phyloP scores from a whole-genome alignment of 805 yeast genomes.

The Schwanniomyces vanrijiae region DNA sequence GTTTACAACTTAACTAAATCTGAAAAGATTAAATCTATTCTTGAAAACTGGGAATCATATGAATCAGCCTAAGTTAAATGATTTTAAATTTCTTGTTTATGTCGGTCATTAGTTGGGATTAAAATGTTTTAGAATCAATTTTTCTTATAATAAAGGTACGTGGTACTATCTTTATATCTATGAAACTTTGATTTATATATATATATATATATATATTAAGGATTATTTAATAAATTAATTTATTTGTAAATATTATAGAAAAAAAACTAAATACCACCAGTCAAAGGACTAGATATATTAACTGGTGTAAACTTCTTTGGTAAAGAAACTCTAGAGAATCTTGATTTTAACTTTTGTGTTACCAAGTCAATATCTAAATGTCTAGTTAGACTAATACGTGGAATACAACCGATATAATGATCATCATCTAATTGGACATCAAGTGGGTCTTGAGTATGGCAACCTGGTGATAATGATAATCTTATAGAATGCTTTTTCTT shows the following conservation, averaged over 20 bases:
- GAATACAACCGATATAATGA: constrained; percentile 95
- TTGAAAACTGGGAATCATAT: constrained; percentile 95
- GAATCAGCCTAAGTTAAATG: constrained; percentile 41
- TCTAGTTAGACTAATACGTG: constrained; percentile 84
- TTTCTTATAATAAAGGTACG: not conserved
- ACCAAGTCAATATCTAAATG: constrained; percentile 92
- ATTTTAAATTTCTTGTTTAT: not conserved
- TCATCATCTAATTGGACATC: constrained; percentile 95
- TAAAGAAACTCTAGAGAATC: constrained; percentile 82
- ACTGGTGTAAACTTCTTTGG: constrained; percentile 93
- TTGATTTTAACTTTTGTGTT: constrained; percentile 71
- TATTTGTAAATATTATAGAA: not conserved
- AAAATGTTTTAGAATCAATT: not conserved
- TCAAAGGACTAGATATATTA: constrained; percentile 71
- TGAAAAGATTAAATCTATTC: constrained; percentile 82
- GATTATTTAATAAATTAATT: constrained; percentile 5
- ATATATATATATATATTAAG: constrained; percentile 1
- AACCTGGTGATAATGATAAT: constrained; percentile 93
- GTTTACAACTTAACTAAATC: constrained; percentile 91
- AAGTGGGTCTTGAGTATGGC: constrained; percentile 96
- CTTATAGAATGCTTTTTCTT: constrained; percentile 86
- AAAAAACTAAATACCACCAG: constrained; percentile 18
- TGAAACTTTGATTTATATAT: not conserved
- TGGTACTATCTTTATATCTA: constrained; percentile 1
- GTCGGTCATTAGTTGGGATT: not conserved